Evolutionary conservation across 345 rosid genomes (phyloP), one percentile per base, ranked within the genome.

Genomic region (Cardamine resedifolia): DNA sequence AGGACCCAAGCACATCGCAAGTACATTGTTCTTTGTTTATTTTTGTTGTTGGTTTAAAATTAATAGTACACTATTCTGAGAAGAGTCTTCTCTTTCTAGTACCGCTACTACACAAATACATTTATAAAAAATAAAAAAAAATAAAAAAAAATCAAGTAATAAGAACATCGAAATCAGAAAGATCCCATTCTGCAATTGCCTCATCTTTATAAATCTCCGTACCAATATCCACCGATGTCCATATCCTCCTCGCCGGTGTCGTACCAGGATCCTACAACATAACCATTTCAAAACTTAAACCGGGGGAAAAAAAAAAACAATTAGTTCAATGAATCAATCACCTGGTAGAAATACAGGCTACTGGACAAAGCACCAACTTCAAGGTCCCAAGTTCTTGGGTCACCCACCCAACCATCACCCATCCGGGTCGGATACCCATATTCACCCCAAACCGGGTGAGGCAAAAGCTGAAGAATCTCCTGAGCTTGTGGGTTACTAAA

Each of bases 261-360:
- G 87, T 83, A 27, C 73, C 85, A 23, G 88, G 90, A 81, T 89
- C 90, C 95, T 88, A 74, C 48, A 72, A 59, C 33, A 18, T 10
- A 31, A 58, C 23, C 71, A 63, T 11, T 66, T 23, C n/a, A 64
- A 30, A 60, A 0, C 15, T 11, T 27, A 10, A 68, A 71, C 59
- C 31, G 33, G 31, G 7, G 4, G 6, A 21, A 30, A 56, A 19
- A n/a, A 7, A 2, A 2, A 6, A 0, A 24, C 18, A 2, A 10
- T 0, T 45, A 44, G 57, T 44, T 58, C 20, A 49, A 18, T 19
- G 23, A 38, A 36, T 66, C 26, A 38, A 36, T 66, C 26, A 64
- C 94, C 91, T 89, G 95, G 77, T 89, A 85, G 81, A 89, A 89
- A 86, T 87, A 87, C 58, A 89, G 88, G 27, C 79, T 83, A 60